A percentile compares a stretch with the other conserved stretches of the same genome.
phyloP scores from a whole-genome alignment of 805 yeast genomes.

The Candida maltosa region DNA sequence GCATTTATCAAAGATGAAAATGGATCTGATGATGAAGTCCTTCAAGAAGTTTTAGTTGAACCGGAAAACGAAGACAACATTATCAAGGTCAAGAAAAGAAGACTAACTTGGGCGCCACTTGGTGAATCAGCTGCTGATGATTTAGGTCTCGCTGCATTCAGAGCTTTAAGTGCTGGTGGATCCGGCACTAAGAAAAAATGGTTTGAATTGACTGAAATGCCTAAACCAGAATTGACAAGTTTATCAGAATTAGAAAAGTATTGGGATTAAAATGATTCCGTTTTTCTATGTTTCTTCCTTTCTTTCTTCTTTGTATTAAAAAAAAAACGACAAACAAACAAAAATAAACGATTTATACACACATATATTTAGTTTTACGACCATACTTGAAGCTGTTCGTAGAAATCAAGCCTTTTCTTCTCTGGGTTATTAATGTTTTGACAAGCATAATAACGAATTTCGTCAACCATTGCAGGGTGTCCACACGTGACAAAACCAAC shows the following conservation, averaged over 20 bases:
- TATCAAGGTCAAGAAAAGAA: too few relatives aligned
- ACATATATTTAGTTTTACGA: too few relatives aligned
- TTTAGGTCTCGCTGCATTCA: constrained; percentile 62
- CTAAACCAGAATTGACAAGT: constrained; percentile 74
- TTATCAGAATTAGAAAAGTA: constrained; percentile 58
- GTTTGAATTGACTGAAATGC: constrained; percentile 74
- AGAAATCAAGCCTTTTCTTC: constrained; percentile 59
- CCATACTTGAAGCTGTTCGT: constrained; percentile 78
- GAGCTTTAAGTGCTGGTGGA: too few relatives aligned
- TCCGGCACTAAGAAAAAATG: constrained; percentile 51
- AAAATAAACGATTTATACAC: too few relatives aligned
- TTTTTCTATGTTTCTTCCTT: too few relatives aligned
- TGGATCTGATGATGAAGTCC: constrained; percentile 36
- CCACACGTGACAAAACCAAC: constrained; percentile 63
- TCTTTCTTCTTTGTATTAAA: too few relatives aligned
- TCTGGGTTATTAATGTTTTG: constrained; percentile 31
- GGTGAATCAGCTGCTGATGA: constrained; percentile 78
- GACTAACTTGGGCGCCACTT: constrained; percentile 49
- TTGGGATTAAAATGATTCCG: constrained; percentile 19
- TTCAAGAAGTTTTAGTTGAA: constrained; percentile 41
- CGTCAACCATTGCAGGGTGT: constrained; percentile 57
- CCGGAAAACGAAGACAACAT: constrained; percentile 33
- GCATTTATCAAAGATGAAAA: constrained; percentile 34
- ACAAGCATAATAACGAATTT: constrained; percentile 46
- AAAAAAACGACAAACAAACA: too few relatives aligned